phyloP scores from a whole-genome alignment of 257 asterid genomes.

The Nicotiana sylvestris region DNA sequence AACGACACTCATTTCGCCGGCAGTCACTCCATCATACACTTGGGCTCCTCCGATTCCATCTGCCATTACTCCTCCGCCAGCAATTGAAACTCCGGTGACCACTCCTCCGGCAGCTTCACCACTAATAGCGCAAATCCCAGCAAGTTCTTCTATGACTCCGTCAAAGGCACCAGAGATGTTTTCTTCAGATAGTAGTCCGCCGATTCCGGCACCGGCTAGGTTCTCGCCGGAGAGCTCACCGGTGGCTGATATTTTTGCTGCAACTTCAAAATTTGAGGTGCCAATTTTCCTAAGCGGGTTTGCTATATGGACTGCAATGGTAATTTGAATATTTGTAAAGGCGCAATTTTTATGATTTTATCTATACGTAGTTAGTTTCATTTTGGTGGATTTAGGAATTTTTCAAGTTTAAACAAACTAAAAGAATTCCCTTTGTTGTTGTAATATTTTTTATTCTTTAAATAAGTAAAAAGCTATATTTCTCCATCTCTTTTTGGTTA shows the following conservation, averaged over 20 bases:
- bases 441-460: not conserved
- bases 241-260: constrained; percentile 35
- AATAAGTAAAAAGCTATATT: too few relatives aligned
- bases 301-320: constrained; percentile 38
- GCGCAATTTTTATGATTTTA: not conserved
- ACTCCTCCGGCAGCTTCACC: constrained; percentile 37
- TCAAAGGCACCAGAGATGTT: constrained; percentile 35
- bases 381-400: not conserved
- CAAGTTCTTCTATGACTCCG: constrained; percentile 35
- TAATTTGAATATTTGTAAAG: constrained; percentile 19
- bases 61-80: constrained; percentile 29
- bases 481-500: too few relatives aligned
- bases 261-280: constrained; percentile 15
- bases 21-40: constrained; percentile 15
- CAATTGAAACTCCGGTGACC: constrained; percentile 25
- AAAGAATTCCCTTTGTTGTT: not conserved
- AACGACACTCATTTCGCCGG: constrained; percentile 6
- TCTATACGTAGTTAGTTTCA: not conserved
- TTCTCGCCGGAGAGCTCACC: constrained; percentile 49
- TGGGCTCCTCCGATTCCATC: constrained; percentile 46
- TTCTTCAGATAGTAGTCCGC: constrained; percentile 37
- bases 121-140: constrained; percentile 28
- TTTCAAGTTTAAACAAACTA: not conserved
- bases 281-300: constrained; percentile 32
- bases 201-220: constrained; percentile 31